Conservation (phyloP, 441 rosid genomes). For the Geranium incanum region DNA sequence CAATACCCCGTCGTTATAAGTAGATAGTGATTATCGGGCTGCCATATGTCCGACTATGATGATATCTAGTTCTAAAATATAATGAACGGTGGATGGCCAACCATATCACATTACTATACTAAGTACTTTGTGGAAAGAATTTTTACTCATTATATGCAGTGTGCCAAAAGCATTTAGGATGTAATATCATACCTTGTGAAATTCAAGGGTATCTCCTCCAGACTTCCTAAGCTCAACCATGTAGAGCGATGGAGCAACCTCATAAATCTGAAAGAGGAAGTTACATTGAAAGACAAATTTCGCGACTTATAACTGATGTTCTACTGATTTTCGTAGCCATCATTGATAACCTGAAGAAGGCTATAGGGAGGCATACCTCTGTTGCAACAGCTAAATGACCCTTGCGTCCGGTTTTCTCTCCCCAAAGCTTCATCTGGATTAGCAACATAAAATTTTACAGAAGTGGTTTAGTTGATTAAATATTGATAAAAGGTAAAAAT, state of each 20-base stretch:
- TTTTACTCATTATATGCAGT: not conserved
- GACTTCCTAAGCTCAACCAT: slow-evolving; percentile 97
- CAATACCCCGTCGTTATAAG: no score
- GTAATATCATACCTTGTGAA: slow-evolving; percentile 62
- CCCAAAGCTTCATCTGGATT: slow-evolving; percentile 73
- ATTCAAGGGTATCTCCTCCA: slow-evolving; percentile 95
- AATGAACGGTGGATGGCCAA: not conserved
- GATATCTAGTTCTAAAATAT: no score
- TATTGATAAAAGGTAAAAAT: not conserved
- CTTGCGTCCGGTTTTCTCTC: slow-evolving; percentile 91
- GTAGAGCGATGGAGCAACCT: slow-evolving; percentile 95
- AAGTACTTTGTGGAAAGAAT: not conserved
- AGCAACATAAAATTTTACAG: slow-evolving; percentile 18
- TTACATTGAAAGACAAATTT: slow-evolving; percentile 3
- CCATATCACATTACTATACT: not conserved
- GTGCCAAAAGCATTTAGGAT: not conserved
- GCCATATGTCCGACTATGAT: not conserved
- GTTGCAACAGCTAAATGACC: slow-evolving; percentile 93
- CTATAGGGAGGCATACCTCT: slow-evolving; percentile 43
- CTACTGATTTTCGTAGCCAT: not conserved
- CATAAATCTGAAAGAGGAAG: slow-evolving; percentile 51
- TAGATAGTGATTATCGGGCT: no score
- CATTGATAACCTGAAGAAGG: not conserved
- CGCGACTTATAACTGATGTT: not conserved
- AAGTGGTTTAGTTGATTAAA: not conserved